phyloP scores from a whole-genome alignment of 2,329 filamentous ascomycete genomes.

The Xylariaceae sp. region DNA sequence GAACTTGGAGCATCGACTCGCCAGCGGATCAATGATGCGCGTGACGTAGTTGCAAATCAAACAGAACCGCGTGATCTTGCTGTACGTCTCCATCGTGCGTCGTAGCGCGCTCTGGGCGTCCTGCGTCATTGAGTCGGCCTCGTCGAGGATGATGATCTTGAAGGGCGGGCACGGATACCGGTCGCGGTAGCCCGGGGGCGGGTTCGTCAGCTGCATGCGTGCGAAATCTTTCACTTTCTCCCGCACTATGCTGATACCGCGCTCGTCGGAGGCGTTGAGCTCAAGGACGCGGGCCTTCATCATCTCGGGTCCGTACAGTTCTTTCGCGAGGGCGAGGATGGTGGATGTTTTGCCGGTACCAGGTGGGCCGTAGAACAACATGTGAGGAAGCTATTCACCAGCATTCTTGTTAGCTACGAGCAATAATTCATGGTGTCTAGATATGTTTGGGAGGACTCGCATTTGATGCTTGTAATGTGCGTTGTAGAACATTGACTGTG shows the following conservation, averaged over 20 bases:
- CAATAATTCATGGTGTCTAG: neutral
- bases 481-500: slow-evolving; percentile 85
- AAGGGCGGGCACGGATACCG: slow-evolving; percentile 93
- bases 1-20: slow-evolving; percentile 92
- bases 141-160: slow-evolving; percentile 98
- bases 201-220: slow-evolving; percentile 85
- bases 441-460: slow-evolving; percentile 37
- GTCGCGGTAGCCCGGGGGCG: slow-evolving; percentile 61
- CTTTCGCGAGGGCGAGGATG: slow-evolving; percentile 92
- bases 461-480: slow-evolving; percentile 92
- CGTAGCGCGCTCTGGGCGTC: slow-evolving; percentile 91
- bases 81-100: slow-evolving; percentile 97
- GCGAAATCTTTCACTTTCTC: slow-evolving; percentile 99
- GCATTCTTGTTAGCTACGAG: slow-evolving; percentile 2
- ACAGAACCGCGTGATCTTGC: slow-evolving; percentile 93
- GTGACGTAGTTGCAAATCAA: slow-evolving; percentile 99
- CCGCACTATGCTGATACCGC: slow-evolving; percentile 92
- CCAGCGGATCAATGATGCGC: slow-evolving; percentile 92
- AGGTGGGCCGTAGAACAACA: slow-evolving; percentile 98
- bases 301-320: slow-evolving; percentile 93
- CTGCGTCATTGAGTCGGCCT: slow-evolving; percentile 98
- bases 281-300: slow-evolving; percentile 94
- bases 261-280: slow-evolving; percentile 97
- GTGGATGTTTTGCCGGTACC: slow-evolving; percentile 98
- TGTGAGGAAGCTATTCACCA: slow-evolving; percentile 82